Percentiles rank a stretch among this genome's conserved stretches.
phyloP scores from a whole-genome alignment of 345 rosid genomes.

The Anastatica hierochuntica region DNA sequence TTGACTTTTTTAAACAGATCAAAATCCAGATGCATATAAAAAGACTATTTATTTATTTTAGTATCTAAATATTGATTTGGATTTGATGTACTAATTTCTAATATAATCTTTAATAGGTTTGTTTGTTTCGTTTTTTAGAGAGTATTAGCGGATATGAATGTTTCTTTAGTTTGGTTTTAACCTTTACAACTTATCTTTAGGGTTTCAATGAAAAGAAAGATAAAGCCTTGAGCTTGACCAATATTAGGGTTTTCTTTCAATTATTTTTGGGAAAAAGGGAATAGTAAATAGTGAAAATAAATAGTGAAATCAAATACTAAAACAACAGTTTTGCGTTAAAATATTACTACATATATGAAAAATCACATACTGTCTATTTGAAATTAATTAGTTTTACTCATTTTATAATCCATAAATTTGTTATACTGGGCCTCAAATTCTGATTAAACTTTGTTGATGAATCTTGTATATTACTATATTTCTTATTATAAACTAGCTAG shows the following conservation, averaged over 20 bases:
- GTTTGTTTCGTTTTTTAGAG: neutral
- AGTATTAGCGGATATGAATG: too few relatives aligned
- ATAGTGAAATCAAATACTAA: neutral
- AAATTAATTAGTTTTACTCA: neutral
- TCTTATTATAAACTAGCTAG: neutral
- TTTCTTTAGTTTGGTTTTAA: constrained; percentile 14
- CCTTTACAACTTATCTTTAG: constrained; percentile 18
- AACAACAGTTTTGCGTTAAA: neutral
- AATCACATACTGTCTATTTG: neutral
- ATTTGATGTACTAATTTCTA: neutral
- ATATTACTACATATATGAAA: neutral
- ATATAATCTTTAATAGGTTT: neutral
- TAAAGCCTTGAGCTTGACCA: constrained; percentile 19
- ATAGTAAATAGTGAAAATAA: constrained; percentile 7
- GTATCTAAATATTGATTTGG: too few relatives aligned
- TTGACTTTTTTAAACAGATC: too few relatives aligned
- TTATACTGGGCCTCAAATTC: neutral
- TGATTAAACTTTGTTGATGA: neutral
- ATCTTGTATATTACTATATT: neutral
- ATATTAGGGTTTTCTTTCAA: constrained; percentile 11
- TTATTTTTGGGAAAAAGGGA: neutral
- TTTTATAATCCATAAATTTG: too few relatives aligned
- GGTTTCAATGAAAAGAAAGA: constrained; percentile 17
- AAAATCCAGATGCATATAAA: too few relatives aligned
- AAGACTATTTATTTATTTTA: too few relatives aligned